These are phyloP conservation scores for Citeromyces hawaiiensis DNA, from an alignment of 1,139 yeast genomes.

Conservation along the genomic window DNA sequence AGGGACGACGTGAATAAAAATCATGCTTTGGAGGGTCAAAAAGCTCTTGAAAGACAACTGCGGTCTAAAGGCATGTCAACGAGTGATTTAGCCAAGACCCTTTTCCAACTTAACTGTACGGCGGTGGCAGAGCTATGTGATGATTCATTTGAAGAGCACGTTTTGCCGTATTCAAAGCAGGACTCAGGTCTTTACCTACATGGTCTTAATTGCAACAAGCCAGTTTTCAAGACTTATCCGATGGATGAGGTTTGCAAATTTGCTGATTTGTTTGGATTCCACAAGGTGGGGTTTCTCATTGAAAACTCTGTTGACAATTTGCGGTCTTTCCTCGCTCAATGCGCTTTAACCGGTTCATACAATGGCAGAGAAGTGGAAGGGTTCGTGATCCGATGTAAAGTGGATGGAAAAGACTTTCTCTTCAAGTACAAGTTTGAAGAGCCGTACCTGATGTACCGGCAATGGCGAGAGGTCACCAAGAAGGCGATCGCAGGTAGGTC, in stretches of 20 bases:
- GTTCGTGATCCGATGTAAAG: constrained; percentile 66
- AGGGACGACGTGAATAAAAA: constrained; percentile 40
- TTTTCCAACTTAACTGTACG: constrained; percentile 45
- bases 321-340: constrained; percentile 35
- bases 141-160: constrained; percentile 89
- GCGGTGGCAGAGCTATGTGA: constrained; percentile 93
- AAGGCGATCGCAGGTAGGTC: constrained; percentile 32
- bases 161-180: constrained; percentile 55
- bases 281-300: constrained; percentile 30
- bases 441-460: constrained; percentile 84
- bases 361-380: constrained; percentile 76
- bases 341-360: constrained; percentile 60
- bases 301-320: constrained; percentile 27
- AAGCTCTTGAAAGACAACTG: constrained; percentile 42
- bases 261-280: constrained; percentile 66
- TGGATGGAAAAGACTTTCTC: constrained; percentile 29
- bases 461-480: constrained; percentile 80
- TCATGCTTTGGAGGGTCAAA: constrained; percentile 68
- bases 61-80: constrained; percentile 22
- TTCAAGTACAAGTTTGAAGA: constrained; percentile 94
- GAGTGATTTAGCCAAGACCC: constrained; percentile 37
- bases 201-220: constrained; percentile 66
- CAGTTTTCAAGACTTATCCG: constrained; percentile 50
- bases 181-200: constrained; percentile 79
- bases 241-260: constrained; percentile 46